Conservation (phyloP, 2,329 filamentous ascomycete genomes). For the Botrytis fabae region DNA sequence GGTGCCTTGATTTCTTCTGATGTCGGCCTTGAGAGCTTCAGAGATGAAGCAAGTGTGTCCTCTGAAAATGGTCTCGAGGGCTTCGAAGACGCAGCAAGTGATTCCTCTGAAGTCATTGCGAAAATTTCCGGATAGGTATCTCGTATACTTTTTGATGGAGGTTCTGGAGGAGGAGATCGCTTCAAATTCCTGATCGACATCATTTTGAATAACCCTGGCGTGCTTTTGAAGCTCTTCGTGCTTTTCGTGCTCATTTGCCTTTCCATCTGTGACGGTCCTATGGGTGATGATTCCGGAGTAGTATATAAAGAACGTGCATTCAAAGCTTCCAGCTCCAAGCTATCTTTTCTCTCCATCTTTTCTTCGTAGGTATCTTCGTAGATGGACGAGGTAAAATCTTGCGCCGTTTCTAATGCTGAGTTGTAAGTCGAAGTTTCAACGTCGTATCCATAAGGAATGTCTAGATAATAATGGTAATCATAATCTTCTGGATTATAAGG, state of each 20-base stretch:
- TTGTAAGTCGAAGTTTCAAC: constrained; percentile 17
- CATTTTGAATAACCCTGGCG: constrained; percentile 16
- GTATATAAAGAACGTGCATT: background rate
- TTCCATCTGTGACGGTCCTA: background rate
- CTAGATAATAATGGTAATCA: constrained; percentile 21
- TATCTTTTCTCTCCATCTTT: constrained; percentile 3
- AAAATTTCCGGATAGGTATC: background rate
- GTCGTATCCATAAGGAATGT: constrained; percentile 4
- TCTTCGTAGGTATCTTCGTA: constrained; percentile 9
- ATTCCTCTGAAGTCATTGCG: background rate
- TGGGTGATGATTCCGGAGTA: background rate
- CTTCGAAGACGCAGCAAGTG: background rate
- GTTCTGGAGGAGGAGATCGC: background rate
- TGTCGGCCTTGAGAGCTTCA: background rate
- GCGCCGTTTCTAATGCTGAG: constrained; percentile 3
- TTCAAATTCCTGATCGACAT: constrained; percentile 8
- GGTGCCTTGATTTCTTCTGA: background rate
- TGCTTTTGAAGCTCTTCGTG: background rate
- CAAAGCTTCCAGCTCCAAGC: background rate
- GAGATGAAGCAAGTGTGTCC: background rate
- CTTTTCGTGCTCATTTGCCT: constrained; percentile 13
- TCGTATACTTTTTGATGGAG: background rate
- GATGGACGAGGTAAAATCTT: background rate
- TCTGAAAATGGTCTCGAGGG: background rate
- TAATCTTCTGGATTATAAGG: constrained; percentile 9